Evolutionary conservation across 805 yeast genomes (phyloP), one percentile per base, ranked within the genome.

Genomic region (Kuraishia cidri): DNA sequence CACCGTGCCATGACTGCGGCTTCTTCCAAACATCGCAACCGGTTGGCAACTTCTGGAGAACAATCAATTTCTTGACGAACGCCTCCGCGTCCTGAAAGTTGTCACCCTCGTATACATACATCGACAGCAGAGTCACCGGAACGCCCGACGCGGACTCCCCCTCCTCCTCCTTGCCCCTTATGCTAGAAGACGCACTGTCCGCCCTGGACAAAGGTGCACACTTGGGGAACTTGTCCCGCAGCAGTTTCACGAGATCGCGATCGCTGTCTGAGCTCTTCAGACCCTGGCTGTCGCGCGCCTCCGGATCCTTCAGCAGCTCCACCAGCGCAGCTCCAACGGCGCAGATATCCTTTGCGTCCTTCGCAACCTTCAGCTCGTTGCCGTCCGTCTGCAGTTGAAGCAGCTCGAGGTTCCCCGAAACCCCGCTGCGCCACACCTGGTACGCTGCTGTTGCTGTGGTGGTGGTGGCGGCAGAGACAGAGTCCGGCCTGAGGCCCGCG

Each of bases 41-140:
- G 30, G 26, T 2, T 8, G 14, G 12, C 10, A 34, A 13, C 6
- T 41, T 27, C 26, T 45, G 43, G 13, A 59, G 38, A 4, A 54
- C 42, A 5, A 50, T 41, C 3, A 65, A 50, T 21, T 54, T 51
- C 9, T 40, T 39, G 2, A 82, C 75, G 38, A 80, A 53, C 7
- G 48, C 39, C 27, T 60, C 61, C 6, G 94, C 92, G 51, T 87
- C 95, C 14, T 54, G 48, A 19, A 78, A 69, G 52, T 90, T 90
- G 53, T 88, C 97, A 22, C 97, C 97, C 51, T 88, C 97, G 53
- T 84, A 86, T 2, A 80, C 94, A 49, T 67, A 77, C 12, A 72
- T 62, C 10, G 50, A 42, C 10, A 52, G 29, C 2, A 44, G 33
- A 4, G 37, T 24, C 8, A 42, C 24, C 23, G 38, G 44, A 22